Evolutionary conservation across 2,329 filamentous ascomycete genomes (phyloP).

Genomic region (Cryphonectria nitschkei): DNA sequence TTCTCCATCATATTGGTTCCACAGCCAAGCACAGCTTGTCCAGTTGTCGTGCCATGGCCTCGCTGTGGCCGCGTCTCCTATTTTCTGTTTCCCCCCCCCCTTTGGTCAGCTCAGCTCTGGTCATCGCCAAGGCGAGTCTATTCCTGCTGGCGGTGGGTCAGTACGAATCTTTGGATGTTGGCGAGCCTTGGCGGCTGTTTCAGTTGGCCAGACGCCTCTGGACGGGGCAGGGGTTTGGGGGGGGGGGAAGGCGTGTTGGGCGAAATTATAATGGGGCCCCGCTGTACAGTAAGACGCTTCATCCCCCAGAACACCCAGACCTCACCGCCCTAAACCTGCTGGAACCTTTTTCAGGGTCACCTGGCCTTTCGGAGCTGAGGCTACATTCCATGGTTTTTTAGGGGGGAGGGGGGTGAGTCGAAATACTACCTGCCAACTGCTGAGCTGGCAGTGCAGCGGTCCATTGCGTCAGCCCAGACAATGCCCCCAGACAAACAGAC

Average conservation of each 20-base stretch:
- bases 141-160: conserved; percentile 5
- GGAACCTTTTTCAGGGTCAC: background rate
- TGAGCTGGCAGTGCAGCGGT: background rate
- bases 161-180: conserved; percentile 6
- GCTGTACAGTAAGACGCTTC: background rate
- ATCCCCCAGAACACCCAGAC: background rate
- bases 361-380: background rate
- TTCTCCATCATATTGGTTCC: background rate
- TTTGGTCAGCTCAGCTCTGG: conserved; percentile 5
- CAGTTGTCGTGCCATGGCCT: conserved; percentile 5
- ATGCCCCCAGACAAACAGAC: background rate
- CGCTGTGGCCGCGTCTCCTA: conserved; percentile 15
- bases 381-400: background rate
- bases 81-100: conserved; percentile 6
- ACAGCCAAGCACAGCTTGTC: background rate
- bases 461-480: conserved; percentile 18
- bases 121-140: conserved; percentile 26
- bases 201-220: conserved; percentile 26
- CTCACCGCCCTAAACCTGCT: conserved; percentile 10
- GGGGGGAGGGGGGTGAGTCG: background rate
- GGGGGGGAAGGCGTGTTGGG: conserved; percentile 1
- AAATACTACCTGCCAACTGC: background rate
- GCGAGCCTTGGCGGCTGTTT: conserved; percentile 29
- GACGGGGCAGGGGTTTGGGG: conserved; percentile 14
- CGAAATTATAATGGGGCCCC: background rate